A percentile compares a stretch with the other conserved stretches of the same genome.
Conservation (phyloP, 495 filamentous ascomycete species). For the Aspergillus biplanus region DNA sequence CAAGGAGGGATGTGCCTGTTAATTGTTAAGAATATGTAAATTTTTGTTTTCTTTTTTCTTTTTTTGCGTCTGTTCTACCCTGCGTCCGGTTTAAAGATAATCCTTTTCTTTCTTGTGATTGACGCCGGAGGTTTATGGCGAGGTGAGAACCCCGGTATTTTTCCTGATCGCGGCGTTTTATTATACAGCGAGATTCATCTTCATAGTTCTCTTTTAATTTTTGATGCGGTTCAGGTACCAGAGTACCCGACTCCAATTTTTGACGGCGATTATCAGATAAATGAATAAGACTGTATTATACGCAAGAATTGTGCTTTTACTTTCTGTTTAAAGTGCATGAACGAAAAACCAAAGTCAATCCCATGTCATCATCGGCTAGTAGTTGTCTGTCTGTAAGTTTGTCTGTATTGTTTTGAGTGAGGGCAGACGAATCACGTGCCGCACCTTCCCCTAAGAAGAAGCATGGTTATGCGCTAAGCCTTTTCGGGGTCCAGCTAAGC, state of each 20-base stretch:
- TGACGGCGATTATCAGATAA: too few species aligned
- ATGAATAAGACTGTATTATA: too few species aligned
- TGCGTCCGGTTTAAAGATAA: too few species aligned
- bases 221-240: too few species aligned
- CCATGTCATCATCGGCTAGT: too few species aligned
- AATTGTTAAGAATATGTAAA: conserved; percentile 25
- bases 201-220: not conserved
- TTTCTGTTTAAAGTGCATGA: too few species aligned
- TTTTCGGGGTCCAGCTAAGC: conserved; percentile 41
- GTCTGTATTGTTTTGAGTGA: conserved; percentile 10
- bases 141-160: not conserved
- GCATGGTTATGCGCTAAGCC: conserved; percentile 27
- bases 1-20: conserved; percentile 96
- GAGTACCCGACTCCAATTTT: too few species aligned
- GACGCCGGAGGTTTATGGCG: too few species aligned
- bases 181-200: not conserved
- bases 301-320: too few species aligned
- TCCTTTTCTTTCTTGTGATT: too few species aligned
- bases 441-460: conserved; percentile 33
- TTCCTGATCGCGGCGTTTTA: not conserved
- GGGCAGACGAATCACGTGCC: conserved; percentile 44
- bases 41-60: conserved; percentile 7
- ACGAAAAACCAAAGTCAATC: too few species aligned
- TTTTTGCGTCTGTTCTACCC: not conserved
- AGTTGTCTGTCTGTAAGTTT: too few species aligned